phyloP scores from a whole-genome alignment of 2,329 filamentous ascomycete species.

The Cryphonectria parasitica region DNA sequence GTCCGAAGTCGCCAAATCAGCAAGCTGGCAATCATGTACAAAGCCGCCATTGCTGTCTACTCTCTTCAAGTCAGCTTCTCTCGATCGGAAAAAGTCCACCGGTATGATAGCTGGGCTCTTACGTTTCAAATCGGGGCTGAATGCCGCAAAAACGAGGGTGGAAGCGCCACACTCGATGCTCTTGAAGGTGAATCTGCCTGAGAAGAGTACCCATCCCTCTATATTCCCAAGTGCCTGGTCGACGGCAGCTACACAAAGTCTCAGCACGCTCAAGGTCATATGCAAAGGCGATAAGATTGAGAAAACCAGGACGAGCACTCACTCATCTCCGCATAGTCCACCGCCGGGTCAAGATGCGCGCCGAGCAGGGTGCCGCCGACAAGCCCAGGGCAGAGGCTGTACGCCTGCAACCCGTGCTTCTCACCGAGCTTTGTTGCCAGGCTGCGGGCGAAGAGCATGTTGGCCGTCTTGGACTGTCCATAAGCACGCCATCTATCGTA shows the following conservation, averaged over 20 bases:
- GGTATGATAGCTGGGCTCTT: not conserved
- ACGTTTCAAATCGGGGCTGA: slow-evolving; percentile 9
- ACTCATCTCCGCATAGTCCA: not conserved
- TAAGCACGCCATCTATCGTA: slow-evolving; percentile 20
- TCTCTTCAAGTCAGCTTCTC: slow-evolving; percentile 6
- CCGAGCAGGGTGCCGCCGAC: not conserved
- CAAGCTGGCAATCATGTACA: slow-evolving; percentile 32
- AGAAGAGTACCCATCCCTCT: not conserved
- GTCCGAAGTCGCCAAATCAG: slow-evolving; percentile 26
- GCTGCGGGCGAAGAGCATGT: slow-evolving; percentile 16
- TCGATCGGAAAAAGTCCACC: not conserved
- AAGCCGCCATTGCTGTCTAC: slow-evolving; percentile 33
- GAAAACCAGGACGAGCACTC: not conserved
- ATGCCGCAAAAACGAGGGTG: slow-evolving; percentile 13
- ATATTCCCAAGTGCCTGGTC: not conserved
- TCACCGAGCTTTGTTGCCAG: slow-evolving; percentile 18
- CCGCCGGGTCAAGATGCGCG: not conserved
- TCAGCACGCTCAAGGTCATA: not conserved
- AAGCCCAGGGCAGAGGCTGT: slow-evolving; percentile 13
- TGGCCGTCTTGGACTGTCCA: slow-evolving; percentile 24
- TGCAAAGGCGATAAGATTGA: not conserved
- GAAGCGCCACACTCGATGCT: slow-evolving; percentile 11
- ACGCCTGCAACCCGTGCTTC: slow-evolving; percentile 6
- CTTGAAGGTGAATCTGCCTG: not conserved
- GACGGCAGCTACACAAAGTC: not conserved